These are phyloP conservation scores for Boletus huronensis DNA, from an alignment of 768 basidiomycete genomes.

Conservation along the genomic window DNA sequence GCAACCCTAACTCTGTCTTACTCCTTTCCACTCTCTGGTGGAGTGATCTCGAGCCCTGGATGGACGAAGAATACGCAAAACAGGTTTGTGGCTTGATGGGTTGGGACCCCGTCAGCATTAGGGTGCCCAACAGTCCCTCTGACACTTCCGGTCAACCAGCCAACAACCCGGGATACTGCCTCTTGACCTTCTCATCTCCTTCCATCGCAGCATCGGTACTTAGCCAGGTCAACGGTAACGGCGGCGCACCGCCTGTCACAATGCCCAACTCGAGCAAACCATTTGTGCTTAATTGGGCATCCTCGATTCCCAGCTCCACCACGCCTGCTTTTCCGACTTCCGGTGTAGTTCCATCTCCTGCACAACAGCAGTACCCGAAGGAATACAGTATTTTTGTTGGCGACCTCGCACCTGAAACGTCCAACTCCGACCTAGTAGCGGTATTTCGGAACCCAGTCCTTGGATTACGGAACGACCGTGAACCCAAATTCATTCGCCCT, in stretches of 20 bases:
- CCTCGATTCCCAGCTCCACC: conserved; percentile 37
- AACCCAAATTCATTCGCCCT: conserved; percentile 84
- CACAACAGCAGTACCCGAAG: conserved; percentile 62
- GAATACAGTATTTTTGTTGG: conserved; percentile 96
- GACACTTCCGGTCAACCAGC: conserved; percentile 60
- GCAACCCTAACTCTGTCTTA: conserved; percentile 28
- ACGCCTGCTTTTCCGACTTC: conserved; percentile 31
- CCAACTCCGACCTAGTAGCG: conserved; percentile 92
- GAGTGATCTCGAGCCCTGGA: conserved; percentile 91
- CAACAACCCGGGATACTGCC: conserved; percentile 87
- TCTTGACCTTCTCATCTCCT: conserved; percentile 78
- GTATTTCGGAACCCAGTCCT: conserved; percentile 89
- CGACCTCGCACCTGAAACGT: conserved; percentile 88
- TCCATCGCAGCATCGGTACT: conserved; percentile 68
- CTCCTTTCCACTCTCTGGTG: conserved; percentile 74
- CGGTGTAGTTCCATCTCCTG: conserved; percentile 22
- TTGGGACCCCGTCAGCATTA: conserved; percentile 76
- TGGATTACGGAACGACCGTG: conserved; percentile 79
- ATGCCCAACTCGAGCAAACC: conserved; percentile 89
- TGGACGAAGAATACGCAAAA: conserved; percentile 94
- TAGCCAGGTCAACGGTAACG: conserved; percentile 53
- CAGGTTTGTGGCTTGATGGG: conserved; percentile 84
- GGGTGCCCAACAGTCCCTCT: conserved; percentile 61
- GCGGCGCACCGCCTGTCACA: conserved; percentile 42
- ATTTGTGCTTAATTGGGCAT: conserved; percentile 80